phyloP scores from a whole-genome alignment of 2,329 filamentous ascomycete species.

The Chaetomium globosum region DNA sequence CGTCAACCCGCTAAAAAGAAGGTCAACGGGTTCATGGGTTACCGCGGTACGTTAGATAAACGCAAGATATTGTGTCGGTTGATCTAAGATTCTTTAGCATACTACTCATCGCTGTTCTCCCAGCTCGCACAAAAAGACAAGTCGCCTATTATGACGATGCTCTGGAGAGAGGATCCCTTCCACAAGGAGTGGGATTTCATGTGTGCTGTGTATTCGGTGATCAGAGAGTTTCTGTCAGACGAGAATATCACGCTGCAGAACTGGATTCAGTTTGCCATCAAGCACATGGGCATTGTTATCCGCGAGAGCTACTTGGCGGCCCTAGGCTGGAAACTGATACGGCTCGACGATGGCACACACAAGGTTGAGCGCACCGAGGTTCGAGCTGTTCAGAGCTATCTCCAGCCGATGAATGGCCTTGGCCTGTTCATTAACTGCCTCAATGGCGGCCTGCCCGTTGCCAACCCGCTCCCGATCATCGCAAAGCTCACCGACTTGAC shows the following conservation, averaged over 20 bases:
- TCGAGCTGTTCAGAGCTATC: constrained; percentile 16
- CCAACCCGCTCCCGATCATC: constrained; percentile 29
- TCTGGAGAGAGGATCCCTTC: constrained; percentile 32
- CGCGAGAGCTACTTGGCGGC: constrained; percentile 31
- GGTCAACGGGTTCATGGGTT: constrained; percentile 39
- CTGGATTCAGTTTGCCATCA: constrained; percentile 33
- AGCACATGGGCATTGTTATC: constrained; percentile 29
- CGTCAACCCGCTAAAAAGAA: constrained; percentile 31
- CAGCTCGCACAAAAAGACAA: constrained; percentile 34
- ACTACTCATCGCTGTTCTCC: constrained; percentile 36
- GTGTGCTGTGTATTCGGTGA: constrained; percentile 33
- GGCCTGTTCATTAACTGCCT: constrained; percentile 33
- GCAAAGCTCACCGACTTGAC: constrained; percentile 28
- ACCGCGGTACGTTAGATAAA: constrained; percentile 30
- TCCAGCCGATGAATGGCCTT: constrained; percentile 33
- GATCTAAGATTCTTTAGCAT: constrained; percentile 27
- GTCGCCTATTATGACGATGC: constrained; percentile 34
- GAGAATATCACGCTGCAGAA: constrained; percentile 30
- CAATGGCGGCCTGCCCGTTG: constrained; percentile 29
- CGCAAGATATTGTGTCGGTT: neutral
- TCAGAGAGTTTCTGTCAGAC: constrained; percentile 28
- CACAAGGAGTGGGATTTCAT: constrained; percentile 36
- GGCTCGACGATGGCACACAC: constrained; percentile 27
- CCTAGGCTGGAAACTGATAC: constrained; percentile 31
- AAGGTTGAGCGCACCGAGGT: constrained; percentile 24